A percentile compares a stretch with the other conserved stretches of the same genome.
These are phyloP conservation scores for Marasmius tenuissimus DNA, from an alignment of 1,284 basidiomycete genomes.

Conservation along the genomic window DNA sequence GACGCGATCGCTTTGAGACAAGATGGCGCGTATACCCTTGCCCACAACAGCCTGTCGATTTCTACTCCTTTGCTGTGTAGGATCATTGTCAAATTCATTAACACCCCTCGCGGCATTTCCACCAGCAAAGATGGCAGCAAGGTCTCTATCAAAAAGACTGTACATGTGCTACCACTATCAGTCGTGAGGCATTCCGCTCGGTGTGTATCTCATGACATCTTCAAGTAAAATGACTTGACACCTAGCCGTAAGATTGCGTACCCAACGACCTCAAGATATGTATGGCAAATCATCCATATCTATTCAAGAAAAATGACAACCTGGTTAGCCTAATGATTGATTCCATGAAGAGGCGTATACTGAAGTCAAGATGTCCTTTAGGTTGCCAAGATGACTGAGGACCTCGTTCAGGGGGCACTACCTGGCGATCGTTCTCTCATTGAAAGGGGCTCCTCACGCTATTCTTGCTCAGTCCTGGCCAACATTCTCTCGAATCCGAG, in stretches of 20 bases:
- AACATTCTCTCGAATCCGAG: constrained; percentile 29
- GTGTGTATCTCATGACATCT: no score
- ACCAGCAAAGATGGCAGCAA: no score
- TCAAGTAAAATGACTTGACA: no score
- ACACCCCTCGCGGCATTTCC: no score
- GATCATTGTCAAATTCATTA: no score
- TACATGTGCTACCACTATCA: no score
- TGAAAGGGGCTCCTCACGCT: constrained; percentile 19
- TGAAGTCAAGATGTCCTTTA: constrained; percentile 14
- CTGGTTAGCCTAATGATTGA: constrained; percentile 24
- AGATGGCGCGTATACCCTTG: no score
- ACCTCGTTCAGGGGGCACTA: constrained; percentile 26
- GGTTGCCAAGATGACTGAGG: constrained; percentile 29
- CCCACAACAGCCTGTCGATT: no score
- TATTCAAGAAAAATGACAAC: constrained; percentile 20
- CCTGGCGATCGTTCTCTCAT: constrained; percentile 38
- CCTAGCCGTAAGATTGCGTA: constrained; percentile 26
- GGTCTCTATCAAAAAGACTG: no score
- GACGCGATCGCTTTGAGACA: no score
- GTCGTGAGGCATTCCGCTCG: no score
- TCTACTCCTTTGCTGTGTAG: no score
- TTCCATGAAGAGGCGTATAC: neutral
- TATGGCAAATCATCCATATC: constrained; percentile 3
- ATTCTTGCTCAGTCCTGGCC: neutral
- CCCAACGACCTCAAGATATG: constrained; percentile 31